phyloP scores from a whole-genome alignment of 2,329 filamentous ascomycete genomes.

The Tolypocladium sp. region DNA sequence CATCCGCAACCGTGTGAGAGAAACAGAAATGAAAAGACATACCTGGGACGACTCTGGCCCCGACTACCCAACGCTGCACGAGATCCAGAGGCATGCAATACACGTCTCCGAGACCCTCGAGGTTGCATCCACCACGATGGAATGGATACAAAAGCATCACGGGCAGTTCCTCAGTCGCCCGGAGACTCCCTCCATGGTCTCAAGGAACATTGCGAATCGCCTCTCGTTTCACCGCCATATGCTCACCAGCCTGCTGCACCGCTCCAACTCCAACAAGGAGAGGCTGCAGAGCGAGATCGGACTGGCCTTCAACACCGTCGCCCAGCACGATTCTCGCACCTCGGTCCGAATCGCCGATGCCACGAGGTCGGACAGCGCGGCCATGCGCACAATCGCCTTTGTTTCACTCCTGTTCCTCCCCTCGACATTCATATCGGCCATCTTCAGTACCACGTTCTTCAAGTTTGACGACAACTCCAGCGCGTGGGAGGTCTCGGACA shows the following conservation, averaged over 20 bases:
- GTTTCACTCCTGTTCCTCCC: conserved; percentile 40
- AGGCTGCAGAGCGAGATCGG: conserved; percentile 47
- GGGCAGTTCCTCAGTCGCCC: conserved; percentile 3
- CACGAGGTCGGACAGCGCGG: conserved; percentile 34
- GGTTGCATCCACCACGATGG: conserved; percentile 20
- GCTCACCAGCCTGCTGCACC: conserved; percentile 21
- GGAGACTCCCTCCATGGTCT: not conserved
- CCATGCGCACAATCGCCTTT: conserved; percentile 42
- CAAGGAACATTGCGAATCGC: conserved; percentile 16
- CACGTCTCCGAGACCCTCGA: conserved; percentile 34
- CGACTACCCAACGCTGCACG: conserved; percentile 26
- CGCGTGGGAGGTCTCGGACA: conserved; percentile 17
- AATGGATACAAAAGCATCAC: conserved; percentile 23
- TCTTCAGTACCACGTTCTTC: conserved; percentile 40
- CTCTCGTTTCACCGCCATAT: conserved; percentile 23
- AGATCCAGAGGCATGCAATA: conserved; percentile 32
- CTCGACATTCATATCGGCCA: conserved; percentile 37
- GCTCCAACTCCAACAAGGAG: conserved; percentile 28
- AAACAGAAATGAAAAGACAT: conserved; percentile 16
- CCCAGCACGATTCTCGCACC: conserved; percentile 28
- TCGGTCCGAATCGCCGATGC: conserved; percentile 29
- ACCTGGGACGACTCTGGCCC: conserved; percentile 14
- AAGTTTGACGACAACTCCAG: conserved; percentile 13
- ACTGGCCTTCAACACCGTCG: conserved; percentile 35
- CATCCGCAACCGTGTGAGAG: conserved; percentile 24